Base-by-base conservation (phyloP, 495 filamentous ascomycete genomes). In the Acidomyces sp. region DNA sequence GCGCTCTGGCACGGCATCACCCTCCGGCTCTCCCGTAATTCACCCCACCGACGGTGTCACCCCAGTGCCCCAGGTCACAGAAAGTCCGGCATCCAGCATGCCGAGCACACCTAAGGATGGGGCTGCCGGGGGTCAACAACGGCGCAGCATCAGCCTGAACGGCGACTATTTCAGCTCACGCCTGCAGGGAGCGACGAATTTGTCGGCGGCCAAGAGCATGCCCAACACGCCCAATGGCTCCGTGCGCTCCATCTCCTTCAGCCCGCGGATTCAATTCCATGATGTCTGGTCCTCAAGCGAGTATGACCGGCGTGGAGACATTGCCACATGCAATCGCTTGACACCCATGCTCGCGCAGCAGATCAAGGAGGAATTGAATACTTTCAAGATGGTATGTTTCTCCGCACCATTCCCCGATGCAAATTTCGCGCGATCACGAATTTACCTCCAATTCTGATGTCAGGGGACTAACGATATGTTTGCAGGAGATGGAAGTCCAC, bases 361-460 rank as follows among this genome's bases (percentile, higher is more conserved):
- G 58, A 99, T 99, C 64, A 96, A 96, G 65, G 90, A 99, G 63
- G 90, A 99, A 63, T 69, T 99, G 51, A 99, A 99, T 64, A 88
- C 78, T 49, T 99, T 96, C 70, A 99, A 97, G 57, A 96, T 99
- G 90, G 90, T 94, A 60, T 45, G 79, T 67, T 20, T 9, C 3
- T 26, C 25, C 40, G 33, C n/a, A 17, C 15, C 23, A 6, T 16
- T 21, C 20, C 16, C n/a, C 7, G 13, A 46, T 19, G 36, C 10
- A 21, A 25, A 21, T 38, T 4, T 16, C n/a, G n/a, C n/a, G n/a
- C n/a, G n/a, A n/a, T n/a, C n/a, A n/a, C n/a, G n/a, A n/a, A n/a
- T n/a, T n/a, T n/a, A n/a, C n/a, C n/a, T n/a, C n/a, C n/a, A n/a
- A n/a, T n/a, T n/a, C n/a, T n/a, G n/a, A n/a, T n/a, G n/a, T 6